phyloP scores from a whole-genome alignment of 768 basidiomycete species.

The Mycena maculata region DNA sequence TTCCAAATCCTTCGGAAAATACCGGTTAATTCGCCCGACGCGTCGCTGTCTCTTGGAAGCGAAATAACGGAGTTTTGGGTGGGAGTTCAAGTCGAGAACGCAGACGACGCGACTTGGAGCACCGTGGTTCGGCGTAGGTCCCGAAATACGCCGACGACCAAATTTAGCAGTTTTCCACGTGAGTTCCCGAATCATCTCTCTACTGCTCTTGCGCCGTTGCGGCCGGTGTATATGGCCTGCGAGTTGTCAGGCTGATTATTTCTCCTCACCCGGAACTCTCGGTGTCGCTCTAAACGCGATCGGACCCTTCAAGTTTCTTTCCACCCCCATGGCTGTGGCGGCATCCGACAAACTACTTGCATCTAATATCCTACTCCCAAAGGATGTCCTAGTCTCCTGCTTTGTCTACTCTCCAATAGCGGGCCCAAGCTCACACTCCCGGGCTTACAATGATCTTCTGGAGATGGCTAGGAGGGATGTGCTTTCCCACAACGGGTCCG shows the following conservation, averaged over 20 bases:
- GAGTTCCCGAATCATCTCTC: conserved; percentile 13
- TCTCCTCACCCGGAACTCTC: background rate
- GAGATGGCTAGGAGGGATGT: conserved; percentile 68
- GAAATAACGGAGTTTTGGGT: too few relatives aligned
- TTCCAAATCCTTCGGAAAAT: too few relatives aligned
- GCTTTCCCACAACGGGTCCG: conserved; percentile 44
- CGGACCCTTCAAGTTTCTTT: background rate
- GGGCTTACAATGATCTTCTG: conserved; percentile 52
- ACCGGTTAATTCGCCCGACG: too few relatives aligned
- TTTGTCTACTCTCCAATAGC: conserved; percentile 29
- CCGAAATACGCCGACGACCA: background rate
- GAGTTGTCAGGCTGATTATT: conserved; percentile 14
- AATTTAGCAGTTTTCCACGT: background rate
- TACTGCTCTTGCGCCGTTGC: background rate
- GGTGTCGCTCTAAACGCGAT: background rate
- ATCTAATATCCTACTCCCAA: conserved; percentile 30
- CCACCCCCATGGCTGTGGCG: conserved; percentile 26
- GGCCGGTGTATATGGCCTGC: conserved; percentile 21
- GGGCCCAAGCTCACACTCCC: conserved; percentile 33
- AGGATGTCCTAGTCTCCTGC: conserved; percentile 32
- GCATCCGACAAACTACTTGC: conserved; percentile 33
- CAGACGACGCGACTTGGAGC: too few relatives aligned
- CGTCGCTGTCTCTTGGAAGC: too few relatives aligned
- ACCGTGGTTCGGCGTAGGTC: background rate
- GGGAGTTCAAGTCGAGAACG: too few relatives aligned